Evolutionary conservation across 1,139 yeast species (phyloP), one percentile per base, ranked within the genome.

Genomic region (Blastobotrys petasosporus): DNA sequence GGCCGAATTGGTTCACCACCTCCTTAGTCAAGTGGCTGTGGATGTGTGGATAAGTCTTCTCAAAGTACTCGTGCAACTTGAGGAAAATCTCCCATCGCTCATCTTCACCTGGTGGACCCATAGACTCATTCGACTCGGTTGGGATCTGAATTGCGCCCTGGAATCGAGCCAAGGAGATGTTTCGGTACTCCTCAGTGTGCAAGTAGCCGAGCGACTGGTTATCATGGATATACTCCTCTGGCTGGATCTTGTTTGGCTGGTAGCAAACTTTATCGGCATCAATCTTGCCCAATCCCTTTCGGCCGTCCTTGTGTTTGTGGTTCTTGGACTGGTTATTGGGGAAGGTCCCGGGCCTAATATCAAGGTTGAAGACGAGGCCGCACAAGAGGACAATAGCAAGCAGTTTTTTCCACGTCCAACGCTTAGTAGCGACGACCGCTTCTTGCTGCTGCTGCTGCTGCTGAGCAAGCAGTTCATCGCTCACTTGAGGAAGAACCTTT

Each of bases 1-100:
- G 67, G 0, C 88, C 92, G 52, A 79, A 75, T 32, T 77, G 73
- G 58, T 85, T 85, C 44, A 85, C 79, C 32, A 68, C 71, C 41
- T 79, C 80, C 30, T 80, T 68, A 44, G 70, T 68, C 47, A 80
- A 63, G 17, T 70, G 58, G 36, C 67, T 53, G 57, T 77, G 76
- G 12, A 83, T 75, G 39, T 67, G 53, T 1, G 94, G 92, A 67
- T 81, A 85, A 0, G 82, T 70, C 23, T 65, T 51, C 45, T 70
- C 68, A 52, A 85, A 68, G 58, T 74, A 82, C 10, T 66, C 55
- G 52, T 81, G 85, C 54, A 85, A 76, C n/a, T 68, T 61, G 32
- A 60, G 59, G 55, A 83, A 82, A 39, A 64, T 56, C 16, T 64
- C 62, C 67, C 67, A 74, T 47, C 63, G 62, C 2, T 57, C 52